Evolutionary conservation across 1,139 yeast species (phyloP), one percentile per base, ranked within the genome.

Genomic region (Geotrichum reessii): DNA sequence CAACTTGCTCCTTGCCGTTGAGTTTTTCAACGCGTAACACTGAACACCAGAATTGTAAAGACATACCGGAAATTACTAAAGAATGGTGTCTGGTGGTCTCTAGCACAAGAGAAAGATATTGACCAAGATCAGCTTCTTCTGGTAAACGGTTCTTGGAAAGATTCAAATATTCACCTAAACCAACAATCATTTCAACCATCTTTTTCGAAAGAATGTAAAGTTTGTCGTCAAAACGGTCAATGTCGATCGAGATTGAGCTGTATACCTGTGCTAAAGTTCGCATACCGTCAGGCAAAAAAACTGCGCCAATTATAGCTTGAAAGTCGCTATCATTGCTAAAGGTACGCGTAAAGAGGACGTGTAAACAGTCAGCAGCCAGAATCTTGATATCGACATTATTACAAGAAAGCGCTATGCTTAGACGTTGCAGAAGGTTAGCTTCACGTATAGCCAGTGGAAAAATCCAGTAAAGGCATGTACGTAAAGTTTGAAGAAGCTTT

Each of bases 11-110:
- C 64, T 78, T 69, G 70, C 74, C 75, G 25, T 76, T 70, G 54
- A 88, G 77, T 61, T 86, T 92, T 65, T 91, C 97, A 59, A 85
- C 83, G 66, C 99, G 80, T 56, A 93, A 75, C 63, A 93, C 84
- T 0, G 95, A 84, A 60, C 96, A 92, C 99, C 99, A 95, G 76
- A 93, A 87, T 69, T 92, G 97, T 59, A 93, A 75, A 0, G 97
- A 88, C 44, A 92, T 78, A 0, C 97, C 97, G 57, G 96, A 87
- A 2, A 93, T 85, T n/a, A 93, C 87, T 61, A 93, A 78, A 66
- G 96, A 87, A 42, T 91, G 87, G 68, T 91, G 95, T 66, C 79
- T 81, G 0, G 97, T 88, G 1, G 97, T 90, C 52, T 83, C 81
- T 52, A 93, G 76, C 3, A 95, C 91, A 47, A 95, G 78, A 58